Conservation (phyloP, 805 yeast genomes). For the Ogataea trehaloabstinens region DNA sequence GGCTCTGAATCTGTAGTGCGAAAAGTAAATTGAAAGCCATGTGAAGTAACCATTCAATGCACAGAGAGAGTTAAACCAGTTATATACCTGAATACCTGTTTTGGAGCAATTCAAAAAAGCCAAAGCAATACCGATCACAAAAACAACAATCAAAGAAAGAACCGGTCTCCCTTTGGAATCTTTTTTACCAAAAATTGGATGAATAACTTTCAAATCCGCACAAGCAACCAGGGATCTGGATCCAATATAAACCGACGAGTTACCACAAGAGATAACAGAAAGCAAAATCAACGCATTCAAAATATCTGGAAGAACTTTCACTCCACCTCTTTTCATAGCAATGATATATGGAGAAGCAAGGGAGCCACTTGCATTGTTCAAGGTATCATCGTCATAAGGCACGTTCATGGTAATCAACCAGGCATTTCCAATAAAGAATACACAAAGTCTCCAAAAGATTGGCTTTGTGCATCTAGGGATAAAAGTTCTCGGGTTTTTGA, state of each 20-base stretch:
- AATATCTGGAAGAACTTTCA: conserved; percentile 56
- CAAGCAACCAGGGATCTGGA: conserved; percentile 59
- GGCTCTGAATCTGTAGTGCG: conserved; percentile 57
- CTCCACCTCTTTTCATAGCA: conserved; percentile 51
- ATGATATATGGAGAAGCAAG: conserved; percentile 70
- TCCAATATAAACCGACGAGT: conserved; percentile 52
- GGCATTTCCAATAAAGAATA: conserved; percentile 48
- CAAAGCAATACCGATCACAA: conserved; percentile 51
- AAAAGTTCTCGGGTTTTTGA: conserved; percentile 51
- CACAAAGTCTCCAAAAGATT: conserved; percentile 52
- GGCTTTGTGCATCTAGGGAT: conserved; percentile 57
- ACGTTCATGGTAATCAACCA: conserved; percentile 58
- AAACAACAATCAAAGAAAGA: conserved; percentile 50
- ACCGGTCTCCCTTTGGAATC: conserved; percentile 62
- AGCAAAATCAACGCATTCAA: conserved; percentile 59
- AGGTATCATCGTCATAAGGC: conserved; percentile 50
- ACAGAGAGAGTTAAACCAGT: conserved; percentile 62
- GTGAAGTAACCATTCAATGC: conserved; percentile 63
- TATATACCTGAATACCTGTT: conserved; percentile 53
- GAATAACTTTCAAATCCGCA: conserved; percentile 57
- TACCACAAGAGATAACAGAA: conserved; percentile 54
- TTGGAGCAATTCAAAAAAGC: conserved; percentile 65
- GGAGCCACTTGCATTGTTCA: conserved; percentile 43
- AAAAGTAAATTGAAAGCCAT: conserved; percentile 56
- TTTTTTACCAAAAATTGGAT: conserved; percentile 54